Evolutionary conservation across 2,329 filamentous ascomycete genomes (phyloP).

Genomic region (Zasmidium cellare): DNA sequence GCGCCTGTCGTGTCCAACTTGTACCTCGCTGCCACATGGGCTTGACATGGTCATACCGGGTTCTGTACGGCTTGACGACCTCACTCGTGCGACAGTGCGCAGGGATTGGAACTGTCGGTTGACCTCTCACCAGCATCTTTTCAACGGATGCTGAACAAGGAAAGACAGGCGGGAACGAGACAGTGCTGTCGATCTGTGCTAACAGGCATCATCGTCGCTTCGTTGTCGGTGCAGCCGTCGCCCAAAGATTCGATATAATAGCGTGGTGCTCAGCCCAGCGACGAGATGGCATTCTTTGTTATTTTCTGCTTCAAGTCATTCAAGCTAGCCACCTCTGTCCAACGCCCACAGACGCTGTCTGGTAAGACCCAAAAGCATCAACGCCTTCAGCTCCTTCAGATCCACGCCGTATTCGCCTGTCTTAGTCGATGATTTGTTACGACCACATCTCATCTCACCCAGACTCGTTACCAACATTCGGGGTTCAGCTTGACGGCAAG

Average conservation of each 20-base stretch:
- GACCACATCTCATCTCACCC: neutral
- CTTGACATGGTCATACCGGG: neutral
- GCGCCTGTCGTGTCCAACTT: neutral
- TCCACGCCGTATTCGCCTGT: neutral
- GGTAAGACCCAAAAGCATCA: neutral
- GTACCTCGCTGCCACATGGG: neutral
- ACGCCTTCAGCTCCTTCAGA: neutral
- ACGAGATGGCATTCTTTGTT: neutral
- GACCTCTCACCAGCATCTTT: neutral
- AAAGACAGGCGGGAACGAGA: neutral
- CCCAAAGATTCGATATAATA: neutral
- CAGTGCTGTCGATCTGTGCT: neutral
- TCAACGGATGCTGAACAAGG: neutral
- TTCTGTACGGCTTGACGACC: neutral
- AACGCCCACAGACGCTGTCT: neutral
- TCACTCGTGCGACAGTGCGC: neutral
- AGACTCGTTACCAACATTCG: neutral
- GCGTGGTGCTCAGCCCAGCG: neutral
- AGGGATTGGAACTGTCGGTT: neutral
- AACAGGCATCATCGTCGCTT: neutral
- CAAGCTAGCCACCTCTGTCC: neutral
- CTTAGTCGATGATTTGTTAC: neutral
- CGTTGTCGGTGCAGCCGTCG: neutral
- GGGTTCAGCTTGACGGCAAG: neutral
- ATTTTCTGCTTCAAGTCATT: neutral